Evolutionary conservation across 2,329 filamentous ascomycete species (phyloP).

Genomic region (Alternaria hordeiaustralica): DNA sequence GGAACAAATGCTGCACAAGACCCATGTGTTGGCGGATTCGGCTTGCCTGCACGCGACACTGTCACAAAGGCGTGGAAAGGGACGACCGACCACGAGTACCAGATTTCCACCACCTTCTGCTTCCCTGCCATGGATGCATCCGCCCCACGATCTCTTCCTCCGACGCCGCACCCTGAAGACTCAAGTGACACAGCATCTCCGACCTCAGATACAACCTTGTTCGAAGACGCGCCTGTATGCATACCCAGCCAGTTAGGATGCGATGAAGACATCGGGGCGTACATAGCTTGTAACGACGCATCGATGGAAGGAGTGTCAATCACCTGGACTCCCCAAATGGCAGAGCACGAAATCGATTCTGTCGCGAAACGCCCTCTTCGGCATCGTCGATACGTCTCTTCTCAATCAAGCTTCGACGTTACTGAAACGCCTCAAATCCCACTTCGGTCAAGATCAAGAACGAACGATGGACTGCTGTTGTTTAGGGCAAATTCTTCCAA

Average conservation of each 20-base stretch:
- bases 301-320: neutral
- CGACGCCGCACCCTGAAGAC: neutral
- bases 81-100: neutral
- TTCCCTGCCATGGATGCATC: neutral
- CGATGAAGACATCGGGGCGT: neutral
- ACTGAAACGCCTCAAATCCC: neutral
- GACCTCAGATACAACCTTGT: slow-evolving; percentile 15
- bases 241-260: neutral
- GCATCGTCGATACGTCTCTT: neutral
- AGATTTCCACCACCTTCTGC: neutral
- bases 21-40: neutral
- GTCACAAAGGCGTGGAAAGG: neutral
- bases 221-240: slow-evolving; percentile 5
- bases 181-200: slow-evolving; percentile 6
- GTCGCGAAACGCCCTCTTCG: neutral
- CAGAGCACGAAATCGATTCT: neutral
- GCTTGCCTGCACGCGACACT: neutral
- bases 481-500: slow-evolving; percentile 12
- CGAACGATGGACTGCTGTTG: slow-evolving; percentile 15
- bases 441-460: slow-evolving; percentile 6
- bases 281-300: neutral
- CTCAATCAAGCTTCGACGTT: neutral
- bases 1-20: neutral
- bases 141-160: neutral
- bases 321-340: neutral